Base-by-base conservation (phyloP, 1,284 basidiomycete species). In the Caloboletus firmus region DNA sequence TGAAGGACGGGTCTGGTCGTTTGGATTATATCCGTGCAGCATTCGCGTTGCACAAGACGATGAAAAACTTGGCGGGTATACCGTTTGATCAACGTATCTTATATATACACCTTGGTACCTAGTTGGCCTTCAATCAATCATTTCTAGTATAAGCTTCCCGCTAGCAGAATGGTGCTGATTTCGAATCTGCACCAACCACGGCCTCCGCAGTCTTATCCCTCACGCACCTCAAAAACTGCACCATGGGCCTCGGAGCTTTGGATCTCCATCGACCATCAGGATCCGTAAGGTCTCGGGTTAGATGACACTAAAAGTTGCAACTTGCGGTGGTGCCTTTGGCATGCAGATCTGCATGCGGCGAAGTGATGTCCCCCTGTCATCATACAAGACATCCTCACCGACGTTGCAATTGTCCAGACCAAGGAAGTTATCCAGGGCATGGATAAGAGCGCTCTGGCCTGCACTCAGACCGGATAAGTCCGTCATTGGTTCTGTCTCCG, bases 251-350 rank as follows among this genome's bases (percentile, higher is more conserved):
- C 94, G 74, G 17, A 85, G 72, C 18, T 62, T 59, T 3, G 60
- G 59, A 48, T 74, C 68, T 35, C 61, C 49, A 18, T 30, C 47
- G 1, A 68, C 35, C 8, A 62, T 60, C 2, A 72, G 45, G 41
- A 49, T 69, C 52, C 82, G 85, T 54, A 84, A 12, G 78, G 86
- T 43, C 82, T 79, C 8, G 77, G 85, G 62, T 76, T 83, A 98
- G 82, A 66, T 97, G 93, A 42, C 80, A 78, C 36, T 98, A 80
- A 77, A 98, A 98, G 18, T 82, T 78, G 41, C 95, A n/a, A n/a
- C n/a, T n/a, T n/a, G n/a, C n/a, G 88, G 72, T 98, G 96, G 64
- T 91, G 88, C 4, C 84, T 83, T 0, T n/a, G 95, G 94, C 94
- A 97, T 97, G 76, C 95, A 96, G 12, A 76, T 72, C 61, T 89